These are phyloP conservation scores for Heliocybe sulcata DNA, from an alignment of 1,284 basidiomycete species.

Conservation along the genomic window DNA sequence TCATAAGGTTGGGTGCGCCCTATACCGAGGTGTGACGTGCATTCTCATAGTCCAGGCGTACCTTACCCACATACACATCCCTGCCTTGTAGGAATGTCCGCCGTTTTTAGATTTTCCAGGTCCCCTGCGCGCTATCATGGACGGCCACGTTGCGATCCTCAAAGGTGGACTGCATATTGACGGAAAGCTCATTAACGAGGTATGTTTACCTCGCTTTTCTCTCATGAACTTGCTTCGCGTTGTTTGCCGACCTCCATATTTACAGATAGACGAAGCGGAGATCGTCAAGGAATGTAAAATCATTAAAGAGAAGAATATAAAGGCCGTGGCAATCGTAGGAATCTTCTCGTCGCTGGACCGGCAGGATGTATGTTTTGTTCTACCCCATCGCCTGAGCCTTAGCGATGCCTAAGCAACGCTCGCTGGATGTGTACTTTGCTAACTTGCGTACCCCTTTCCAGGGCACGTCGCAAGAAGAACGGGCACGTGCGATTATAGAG, in stretches of 20 bases:
- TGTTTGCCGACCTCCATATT: neutral
- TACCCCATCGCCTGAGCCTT: neutral
- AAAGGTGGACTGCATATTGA: slow-evolving; percentile 1
- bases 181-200: neutral
- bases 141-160: neutral
- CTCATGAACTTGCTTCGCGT: neutral
- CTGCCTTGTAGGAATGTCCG: slow-evolving; percentile 19
- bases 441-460: neutral
- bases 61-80: neutral
- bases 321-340: neutral
- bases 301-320: neutral
- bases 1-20: slow-evolving; percentile 42
- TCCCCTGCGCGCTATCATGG: slow-evolving; percentile 23
- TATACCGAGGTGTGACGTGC: slow-evolving; percentile 20
- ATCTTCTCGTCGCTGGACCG: neutral
- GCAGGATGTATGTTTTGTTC: slow-evolving; percentile 20
- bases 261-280: slow-evolving; percentile 7
- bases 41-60: neutral
- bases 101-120: slow-evolving; percentile 41
- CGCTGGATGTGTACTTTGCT: neutral
- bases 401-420: too few relatives aligned
- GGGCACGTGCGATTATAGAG: slow-evolving; percentile 32
- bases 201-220: neutral
- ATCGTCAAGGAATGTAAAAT: slow-evolving; percentile 24
- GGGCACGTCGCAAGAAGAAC: slow-evolving; percentile 35